Evolutionary conservation across 768 basidiomycete species (phyloP).

Genomic region (Russula dissimulans): DNA sequence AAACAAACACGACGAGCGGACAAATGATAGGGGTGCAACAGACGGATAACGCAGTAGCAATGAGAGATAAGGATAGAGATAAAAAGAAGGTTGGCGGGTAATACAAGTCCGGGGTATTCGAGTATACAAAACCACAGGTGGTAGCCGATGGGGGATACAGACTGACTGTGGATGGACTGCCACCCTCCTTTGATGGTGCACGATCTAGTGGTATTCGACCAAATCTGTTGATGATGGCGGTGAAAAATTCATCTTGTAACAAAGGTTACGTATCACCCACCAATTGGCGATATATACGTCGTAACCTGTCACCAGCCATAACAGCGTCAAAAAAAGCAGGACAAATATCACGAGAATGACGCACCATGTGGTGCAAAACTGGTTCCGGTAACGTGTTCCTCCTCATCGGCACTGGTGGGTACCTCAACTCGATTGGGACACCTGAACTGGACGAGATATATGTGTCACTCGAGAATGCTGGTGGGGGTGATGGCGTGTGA

Average conservation of each 20-base stretch:
- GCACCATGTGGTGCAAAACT: slow-evolving; percentile 27
- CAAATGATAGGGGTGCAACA: not conserved
- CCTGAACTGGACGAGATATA: not conserved
- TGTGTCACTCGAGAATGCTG: not conserved
- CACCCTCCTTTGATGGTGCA: not conserved
- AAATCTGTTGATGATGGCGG: not conserved
- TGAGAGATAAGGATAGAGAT: not conserved
- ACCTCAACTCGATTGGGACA: not conserved
- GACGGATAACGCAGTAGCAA: not conserved
- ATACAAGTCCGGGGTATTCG: not conserved
- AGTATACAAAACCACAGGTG: not conserved
- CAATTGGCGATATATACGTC: slow-evolving; percentile 34
- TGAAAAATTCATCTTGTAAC: not conserved
- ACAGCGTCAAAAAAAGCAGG: not conserved
- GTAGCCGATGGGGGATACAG: not conserved
- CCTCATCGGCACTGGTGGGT: not conserved
- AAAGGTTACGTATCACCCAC: slow-evolving; percentile 17
- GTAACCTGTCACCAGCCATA: slow-evolving; percentile 23
- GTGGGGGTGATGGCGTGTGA: not conserved
- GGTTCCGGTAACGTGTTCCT: slow-evolving; percentile 6
- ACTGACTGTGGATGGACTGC: not conserved
- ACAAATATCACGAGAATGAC: not conserved
- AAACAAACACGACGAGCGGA: too few relatives aligned
- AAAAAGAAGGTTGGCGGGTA: not conserved
- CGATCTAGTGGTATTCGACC: not conserved